These are phyloP conservation scores for Penicillium simplicissimum DNA, from an alignment of 495 filamentous ascomycete species.

Conservation along the genomic window DNA sequence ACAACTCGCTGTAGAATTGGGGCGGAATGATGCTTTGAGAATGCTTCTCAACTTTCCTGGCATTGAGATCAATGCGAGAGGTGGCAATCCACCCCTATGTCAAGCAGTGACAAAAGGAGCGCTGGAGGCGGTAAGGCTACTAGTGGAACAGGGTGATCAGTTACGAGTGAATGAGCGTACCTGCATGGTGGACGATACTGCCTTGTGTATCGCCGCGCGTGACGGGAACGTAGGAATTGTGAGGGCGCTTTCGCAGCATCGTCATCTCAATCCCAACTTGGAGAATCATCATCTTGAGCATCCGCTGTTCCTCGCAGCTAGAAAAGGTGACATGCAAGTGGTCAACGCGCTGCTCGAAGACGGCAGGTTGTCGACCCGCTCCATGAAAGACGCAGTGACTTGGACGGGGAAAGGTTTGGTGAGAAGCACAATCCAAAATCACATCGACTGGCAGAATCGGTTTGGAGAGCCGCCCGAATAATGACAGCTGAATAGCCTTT, in stretches of 20 bases:
- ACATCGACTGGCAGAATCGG: background rate
- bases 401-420: background rate
- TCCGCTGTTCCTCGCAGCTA: conserved; percentile 10
- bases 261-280: conserved; percentile 11
- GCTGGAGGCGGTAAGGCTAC: conserved; percentile 6
- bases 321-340: background rate
- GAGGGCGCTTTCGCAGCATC: conserved; percentile 9
- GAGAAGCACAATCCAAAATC: background rate
- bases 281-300: conserved; percentile 8
- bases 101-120: conserved; percentile 2
- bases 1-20: conserved; percentile 1
- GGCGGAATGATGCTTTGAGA: conserved; percentile 5
- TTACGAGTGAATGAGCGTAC: conserved; percentile 13
- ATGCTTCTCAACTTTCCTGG: conserved; percentile 6
- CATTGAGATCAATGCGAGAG: conserved; percentile 15
- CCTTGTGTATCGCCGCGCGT: conserved; percentile 14
- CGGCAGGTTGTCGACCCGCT: background rate
- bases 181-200: conserved; percentile 13
- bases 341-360: conserved; percentile 4
- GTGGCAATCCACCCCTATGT: conserved; percentile 10
- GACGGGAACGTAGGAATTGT: conserved; percentile 13
- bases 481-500: too few species aligned
- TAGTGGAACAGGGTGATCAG: conserved; percentile 7
- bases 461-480: background rate
- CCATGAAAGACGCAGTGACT: background rate